These are phyloP conservation scores for Auricularia cornea DNA, from an alignment of 768 basidiomycete genomes.

Conservation along the genomic window DNA sequence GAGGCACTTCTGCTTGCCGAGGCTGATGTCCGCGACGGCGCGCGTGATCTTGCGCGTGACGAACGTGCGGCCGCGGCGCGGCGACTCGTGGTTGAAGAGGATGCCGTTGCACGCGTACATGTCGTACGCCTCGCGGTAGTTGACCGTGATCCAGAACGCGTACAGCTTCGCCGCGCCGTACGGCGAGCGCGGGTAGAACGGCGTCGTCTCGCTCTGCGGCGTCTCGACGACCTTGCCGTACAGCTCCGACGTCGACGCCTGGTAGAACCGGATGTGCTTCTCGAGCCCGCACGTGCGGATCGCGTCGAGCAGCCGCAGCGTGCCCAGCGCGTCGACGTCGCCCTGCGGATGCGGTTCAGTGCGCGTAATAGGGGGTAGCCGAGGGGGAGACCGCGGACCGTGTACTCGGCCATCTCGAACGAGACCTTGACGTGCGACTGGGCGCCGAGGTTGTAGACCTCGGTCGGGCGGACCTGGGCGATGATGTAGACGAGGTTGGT, in stretches of 20 bases:
- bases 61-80: constrained; percentile 88
- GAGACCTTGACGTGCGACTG: constrained; percentile 99
- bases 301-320: constrained; percentile 90
- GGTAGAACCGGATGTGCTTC: constrained; percentile 91
- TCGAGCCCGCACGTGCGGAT: constrained; percentile 93
- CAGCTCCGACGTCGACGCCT: constrained; percentile 93
- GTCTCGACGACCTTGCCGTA: constrained; percentile 96
- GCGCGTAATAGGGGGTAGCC: too few relatives aligned
- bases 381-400: constrained; percentile 30
- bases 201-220: constrained; percentile 91
- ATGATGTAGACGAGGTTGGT: constrained; percentile 97
- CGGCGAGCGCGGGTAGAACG: constrained; percentile 96
- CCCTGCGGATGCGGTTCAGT: too few relatives aligned
- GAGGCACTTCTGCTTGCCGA: constrained; percentile 83
- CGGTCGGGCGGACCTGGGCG: constrained; percentile 87
- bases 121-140: constrained; percentile 91
- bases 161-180: constrained; percentile 96
- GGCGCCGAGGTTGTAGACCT: constrained; percentile 96
- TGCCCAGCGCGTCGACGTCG: constrained; percentile 93
- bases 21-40: constrained; percentile 83
- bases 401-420: constrained; percentile 99
- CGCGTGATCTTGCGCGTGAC: constrained; percentile 92
- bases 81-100: constrained; percentile 97
- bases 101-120: constrained; percentile 98
- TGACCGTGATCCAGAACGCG: constrained; percentile 84